Evolutionary conservation across 305 asterid species (phyloP), one percentile per base, ranked within the genome.

Genomic region (Ilex paraguariensis): DNA sequence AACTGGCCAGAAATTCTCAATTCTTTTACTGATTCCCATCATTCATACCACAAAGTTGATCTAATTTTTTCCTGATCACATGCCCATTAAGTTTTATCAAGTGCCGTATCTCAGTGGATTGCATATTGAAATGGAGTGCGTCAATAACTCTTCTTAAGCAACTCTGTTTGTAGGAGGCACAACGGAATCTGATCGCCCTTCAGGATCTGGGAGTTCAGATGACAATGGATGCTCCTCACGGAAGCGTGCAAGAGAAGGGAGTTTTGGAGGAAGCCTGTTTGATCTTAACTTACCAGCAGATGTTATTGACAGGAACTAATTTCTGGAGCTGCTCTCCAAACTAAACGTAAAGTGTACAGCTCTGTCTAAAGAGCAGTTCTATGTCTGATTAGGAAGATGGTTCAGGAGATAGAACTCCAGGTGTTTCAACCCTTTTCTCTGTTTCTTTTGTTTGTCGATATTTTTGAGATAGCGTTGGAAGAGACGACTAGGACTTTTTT

Each of bases 241-340:
- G 56, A 89, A 92, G 77, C 95, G 91, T 28, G 71, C 82, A 31
- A 84, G 88, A 61, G 65, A 71, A 54, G 85, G 65, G 65, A 64
- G 76, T 21, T 31, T 36, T 0, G 58, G 55, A 42, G 81, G 79
- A 68, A 66, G 73, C 30, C 55, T 74, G 57, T 70, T 91, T 57
- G 95, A 91, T 80, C 88, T 88, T 56, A 88, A 86, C 85, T 32
- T 88, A 71, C 96, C 96, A 28, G 91, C 95, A 6, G 80, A 82
- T 66, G 53, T 61, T 62, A 60, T 76, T 52, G 77, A 75, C 65
- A 65, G 66, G 73, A 44, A 74, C 14, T 71, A 65, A 66, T 73
- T 36, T 65, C 58, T 36, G 21, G 59, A 61, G 67, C 50, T 54
- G 73, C 60, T 56, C 6, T 39, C 59, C 55, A 28, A 64, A 12